Evolutionary conservation across 768 basidiomycete genomes (phyloP).

Genomic region (Trametes punicea): DNA sequence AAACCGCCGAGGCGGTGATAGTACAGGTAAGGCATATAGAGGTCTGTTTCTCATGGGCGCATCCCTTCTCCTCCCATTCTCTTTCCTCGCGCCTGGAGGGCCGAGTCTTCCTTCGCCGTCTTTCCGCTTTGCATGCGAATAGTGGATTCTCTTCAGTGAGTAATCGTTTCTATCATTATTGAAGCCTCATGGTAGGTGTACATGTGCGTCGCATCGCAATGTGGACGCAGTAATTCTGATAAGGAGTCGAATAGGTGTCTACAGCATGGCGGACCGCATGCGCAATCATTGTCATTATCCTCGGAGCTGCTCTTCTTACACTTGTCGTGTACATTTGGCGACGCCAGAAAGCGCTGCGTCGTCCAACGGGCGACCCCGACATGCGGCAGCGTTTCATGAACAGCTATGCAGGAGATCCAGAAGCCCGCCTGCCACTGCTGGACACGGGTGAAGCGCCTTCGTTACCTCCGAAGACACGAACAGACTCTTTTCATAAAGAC

Average conservation of each 20-base stretch:
- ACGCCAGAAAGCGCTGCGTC: slow-evolving; percentile 6
- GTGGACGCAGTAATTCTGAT: background rate
- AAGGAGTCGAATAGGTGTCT: background rate
- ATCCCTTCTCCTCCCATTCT: background rate
- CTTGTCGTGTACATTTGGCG: slow-evolving; percentile 9
- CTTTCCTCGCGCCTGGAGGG: background rate
- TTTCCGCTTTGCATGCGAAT: background rate
- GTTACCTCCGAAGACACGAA: slow-evolving; percentile 6
- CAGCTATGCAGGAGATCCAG: slow-evolving; percentile 10
- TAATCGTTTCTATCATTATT: background rate
- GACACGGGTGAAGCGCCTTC: background rate
- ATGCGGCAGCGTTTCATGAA: slow-evolving; percentile 14
- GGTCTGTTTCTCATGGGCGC: background rate
- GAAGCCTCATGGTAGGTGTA: slow-evolving; percentile 1
- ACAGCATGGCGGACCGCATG: slow-evolving; percentile 18
- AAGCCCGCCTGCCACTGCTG: slow-evolving; percentile 9
- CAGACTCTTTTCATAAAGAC: background rate
- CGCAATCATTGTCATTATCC: slow-evolving; percentile 12
- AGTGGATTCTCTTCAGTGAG: background rate
- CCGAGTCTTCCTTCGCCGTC: background rate
- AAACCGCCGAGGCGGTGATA: slow-evolving; percentile 8
- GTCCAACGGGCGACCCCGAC: background rate
- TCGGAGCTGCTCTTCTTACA: slow-evolving; percentile 15
- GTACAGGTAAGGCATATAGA: slow-evolving; percentile 1
- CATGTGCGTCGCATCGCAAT: background rate